A percentile compares a stretch with the other conserved stretches of the same genome.
phyloP scores from a whole-genome alignment of 805 yeast genomes.

The Jamesozyma spencerorum region DNA sequence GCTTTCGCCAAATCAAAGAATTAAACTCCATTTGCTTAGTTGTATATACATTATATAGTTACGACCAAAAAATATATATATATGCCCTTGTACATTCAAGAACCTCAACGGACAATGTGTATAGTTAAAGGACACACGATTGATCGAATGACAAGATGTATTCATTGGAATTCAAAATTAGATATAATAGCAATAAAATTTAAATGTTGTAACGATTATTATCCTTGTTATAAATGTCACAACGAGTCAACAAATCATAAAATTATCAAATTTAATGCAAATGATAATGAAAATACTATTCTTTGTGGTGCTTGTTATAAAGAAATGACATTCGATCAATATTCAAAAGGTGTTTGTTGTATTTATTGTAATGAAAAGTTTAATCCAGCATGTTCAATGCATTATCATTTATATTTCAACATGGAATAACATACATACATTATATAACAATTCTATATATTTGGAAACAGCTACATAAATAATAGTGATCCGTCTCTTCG shows the following conservation, averaged over 20 bases:
- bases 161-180: constrained; percentile 26
- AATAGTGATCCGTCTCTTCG: too few species aligned
- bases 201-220: constrained; percentile 25
- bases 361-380: constrained; percentile 18
- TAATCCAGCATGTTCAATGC: constrained; percentile 28
- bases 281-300: constrained; percentile 10
- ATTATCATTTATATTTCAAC: constrained; percentile 25
- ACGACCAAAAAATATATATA: too few species aligned
- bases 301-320: constrained; percentile 26
- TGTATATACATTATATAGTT: too few species aligned
- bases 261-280: constrained; percentile 9
- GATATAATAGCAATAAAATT: constrained; percentile 29
- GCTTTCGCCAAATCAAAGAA: constrained; percentile 47
- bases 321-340: constrained; percentile 23
- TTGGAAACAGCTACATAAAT: too few species aligned
- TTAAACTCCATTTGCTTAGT: too few species aligned
- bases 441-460: too few species aligned
- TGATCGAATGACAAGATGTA: constrained; percentile 25
- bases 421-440: too few species aligned
- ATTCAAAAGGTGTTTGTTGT: constrained; percentile 13
- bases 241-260: constrained; percentile 13
- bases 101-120: neutral
- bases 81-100: too few species aligned
- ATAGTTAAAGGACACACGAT: constrained; percentile 14
- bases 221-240: constrained; percentile 28